Evolutionary conservation across 331 rosid genomes (phyloP), one percentile per base, ranked within the genome.

Genomic region (Acacia pycnantha): DNA sequence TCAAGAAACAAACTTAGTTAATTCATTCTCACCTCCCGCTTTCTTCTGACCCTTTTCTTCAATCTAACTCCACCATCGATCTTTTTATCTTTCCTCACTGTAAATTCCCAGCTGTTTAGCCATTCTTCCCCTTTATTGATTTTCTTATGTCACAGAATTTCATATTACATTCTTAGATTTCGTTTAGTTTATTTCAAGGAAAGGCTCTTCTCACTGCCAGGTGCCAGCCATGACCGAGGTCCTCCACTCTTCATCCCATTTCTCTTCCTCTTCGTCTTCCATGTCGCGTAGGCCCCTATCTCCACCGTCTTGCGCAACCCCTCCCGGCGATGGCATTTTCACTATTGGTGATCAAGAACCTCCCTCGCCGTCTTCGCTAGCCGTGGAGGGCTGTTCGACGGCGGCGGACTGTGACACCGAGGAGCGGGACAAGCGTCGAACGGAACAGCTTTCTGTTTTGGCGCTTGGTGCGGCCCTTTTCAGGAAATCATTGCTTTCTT

Each of bases 151-250:
- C 74, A 70, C 37, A 73, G 43, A 77, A 27, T 74, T 74, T 66
- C 41, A 48, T 8, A 8, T n/a, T 29, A 44, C 73, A 11, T 78
- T 88, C 77, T 76, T 21, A 13, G 7, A 41, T 76, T 78, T 70
- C 43, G 47, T 83, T 85, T 82, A 62, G 88, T 82, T 73, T 82
- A 82, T 81, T 87, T 71, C 70, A 82, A 84, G 86, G 68, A 78
- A 79, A 82, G 82, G 77, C 73, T 71, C 64, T 72, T 84, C 82
- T 82, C 90, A 78, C 87, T 82, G 90, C 90, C 90, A 86, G 88
- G 90, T 82, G 90, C 91, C 90, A 88, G 88, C 91, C 88, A 95
- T 91, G 98, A 93, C 93, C 41, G 89, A 91, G 85, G 91, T 95
- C 85, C 95, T 95, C 73, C 93, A 85, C 70, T 88, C 89, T 78